A percentile compares a stretch with the other conserved stretches of the same genome.
Conservation (phyloP, 1,284 basidiomycete genomes). For the Ceratobasidium sp. region DNA sequence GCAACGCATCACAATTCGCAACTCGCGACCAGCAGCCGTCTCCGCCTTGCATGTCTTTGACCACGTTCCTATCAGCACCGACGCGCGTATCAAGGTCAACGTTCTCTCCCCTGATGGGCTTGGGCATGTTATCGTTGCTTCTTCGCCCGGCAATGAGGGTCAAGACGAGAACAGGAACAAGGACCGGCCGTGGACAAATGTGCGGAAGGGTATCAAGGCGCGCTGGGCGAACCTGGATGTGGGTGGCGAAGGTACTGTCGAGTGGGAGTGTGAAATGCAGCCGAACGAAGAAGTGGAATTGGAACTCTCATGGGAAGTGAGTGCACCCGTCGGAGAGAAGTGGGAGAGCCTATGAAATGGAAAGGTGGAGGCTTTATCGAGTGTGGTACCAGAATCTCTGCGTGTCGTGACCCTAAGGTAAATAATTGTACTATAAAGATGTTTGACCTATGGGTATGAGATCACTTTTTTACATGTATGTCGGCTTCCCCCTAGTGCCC, state of each 20-base stretch:
- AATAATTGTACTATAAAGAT: neutral
- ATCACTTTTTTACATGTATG: neutral
- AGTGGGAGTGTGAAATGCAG: conserved; percentile 50
- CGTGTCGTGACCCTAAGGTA: neutral
- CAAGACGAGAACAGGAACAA: conserved; percentile 13
- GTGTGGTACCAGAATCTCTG: neutral
- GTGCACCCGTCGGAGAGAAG: conserved; percentile 47
- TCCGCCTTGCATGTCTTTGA: conserved; percentile 50
- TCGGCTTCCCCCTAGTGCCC: neutral
- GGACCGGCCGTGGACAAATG: conserved; percentile 7
- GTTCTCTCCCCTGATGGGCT: conserved; percentile 50
- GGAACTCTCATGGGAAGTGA: conserved; percentile 51
- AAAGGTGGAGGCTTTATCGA: neutral
- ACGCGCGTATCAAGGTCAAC: conserved; percentile 51
- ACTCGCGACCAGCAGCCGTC: conserved; percentile 49
- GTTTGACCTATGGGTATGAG: neutral
- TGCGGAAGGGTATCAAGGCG: conserved; percentile 45
- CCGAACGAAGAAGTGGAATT: conserved; percentile 48
- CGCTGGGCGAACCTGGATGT: conserved; percentile 45
- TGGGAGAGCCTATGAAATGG: conserved; percentile 43
- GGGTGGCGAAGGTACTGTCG: conserved; percentile 50
- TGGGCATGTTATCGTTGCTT: conserved; percentile 14
- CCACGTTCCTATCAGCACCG: conserved; percentile 52
- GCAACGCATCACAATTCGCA: conserved; percentile 52
- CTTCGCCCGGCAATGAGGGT: neutral